Conservation (phyloP, 495 filamentous ascomycete species). For the Penicillium cataractarum region DNA sequence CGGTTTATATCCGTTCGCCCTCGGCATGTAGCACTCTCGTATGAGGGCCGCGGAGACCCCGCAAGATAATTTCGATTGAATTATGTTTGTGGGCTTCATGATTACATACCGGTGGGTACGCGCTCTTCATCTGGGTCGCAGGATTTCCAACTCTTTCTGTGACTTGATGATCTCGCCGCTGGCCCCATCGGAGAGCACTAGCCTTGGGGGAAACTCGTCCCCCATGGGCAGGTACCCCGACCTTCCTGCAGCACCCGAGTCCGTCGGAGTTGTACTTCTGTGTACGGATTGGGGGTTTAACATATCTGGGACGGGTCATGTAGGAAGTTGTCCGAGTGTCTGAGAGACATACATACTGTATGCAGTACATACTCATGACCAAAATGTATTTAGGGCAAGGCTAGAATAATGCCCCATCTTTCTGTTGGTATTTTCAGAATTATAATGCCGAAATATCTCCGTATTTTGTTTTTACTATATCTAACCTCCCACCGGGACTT, state of each 20-base stretch:
- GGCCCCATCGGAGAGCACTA: background rate
- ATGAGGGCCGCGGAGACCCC: slow-evolving; percentile 13
- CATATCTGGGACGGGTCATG: background rate
- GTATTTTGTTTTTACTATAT: background rate
- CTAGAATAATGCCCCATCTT: background rate
- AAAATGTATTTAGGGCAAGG: background rate
- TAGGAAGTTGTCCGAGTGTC: slow-evolving; percentile 1
- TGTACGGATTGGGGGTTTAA: background rate
- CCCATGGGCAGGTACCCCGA: background rate
- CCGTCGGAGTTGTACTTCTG: background rate
- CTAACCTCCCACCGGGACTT: background rate
- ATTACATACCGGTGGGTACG: slow-evolving; percentile 10
- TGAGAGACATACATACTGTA: no score
- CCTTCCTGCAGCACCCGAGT: slow-evolving; percentile 3
- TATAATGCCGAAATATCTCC: background rate
- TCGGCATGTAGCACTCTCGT: background rate
- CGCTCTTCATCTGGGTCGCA: background rate
- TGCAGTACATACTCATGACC: no score
- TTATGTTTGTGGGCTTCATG: background rate
- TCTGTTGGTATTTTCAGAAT: background rate
- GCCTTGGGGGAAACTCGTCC: background rate
- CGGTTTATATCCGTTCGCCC: slow-evolving; percentile 5
- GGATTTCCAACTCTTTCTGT: background rate
- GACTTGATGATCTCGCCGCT: background rate
- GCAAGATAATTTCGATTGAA: slow-evolving; percentile 8